phyloP scores from a whole-genome alignment of 176 grass and related monocot species.

The Urochloa ruziziensis region DNA sequence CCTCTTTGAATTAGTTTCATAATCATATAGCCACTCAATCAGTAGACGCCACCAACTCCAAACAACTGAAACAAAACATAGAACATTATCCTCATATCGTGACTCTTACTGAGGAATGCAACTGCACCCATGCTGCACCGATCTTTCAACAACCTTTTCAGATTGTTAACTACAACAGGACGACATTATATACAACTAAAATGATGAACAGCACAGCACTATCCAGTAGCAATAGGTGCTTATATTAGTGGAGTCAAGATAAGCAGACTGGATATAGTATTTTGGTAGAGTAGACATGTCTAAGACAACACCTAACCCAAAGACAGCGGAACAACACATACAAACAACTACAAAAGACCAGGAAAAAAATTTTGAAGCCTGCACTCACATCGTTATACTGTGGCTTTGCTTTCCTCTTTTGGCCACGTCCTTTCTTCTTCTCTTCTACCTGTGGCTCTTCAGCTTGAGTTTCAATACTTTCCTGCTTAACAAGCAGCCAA shows the following conservation, averaged over 20 bases:
- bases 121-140: not conserved
- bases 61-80: not conserved
- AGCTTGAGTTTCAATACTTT: constrained; percentile 34
- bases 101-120: not conserved
- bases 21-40: not conserved
- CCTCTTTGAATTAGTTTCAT: not conserved
- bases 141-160: not conserved
- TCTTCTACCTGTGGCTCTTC: constrained; percentile 52
- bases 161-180: not conserved
- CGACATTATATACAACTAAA: not conserved
- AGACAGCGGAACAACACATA: not conserved
- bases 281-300: not conserved
- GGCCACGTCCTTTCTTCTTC: constrained; percentile 52
- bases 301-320: constrained; percentile 5
- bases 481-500: constrained; percentile 30
- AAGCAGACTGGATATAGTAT: not conserved
- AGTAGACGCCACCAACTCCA: not conserved
- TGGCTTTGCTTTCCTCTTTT: constrained; percentile 63
- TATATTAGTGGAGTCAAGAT: not conserved
- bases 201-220: not conserved
- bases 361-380: not conserved
- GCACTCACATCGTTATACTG: constrained; percentile 82
- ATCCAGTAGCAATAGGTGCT: not conserved
- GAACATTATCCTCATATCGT: not conserved
- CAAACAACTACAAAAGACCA: not conserved